phyloP scores from a whole-genome alignment of 257 asterid species.

The Solanum rostratum region DNA sequence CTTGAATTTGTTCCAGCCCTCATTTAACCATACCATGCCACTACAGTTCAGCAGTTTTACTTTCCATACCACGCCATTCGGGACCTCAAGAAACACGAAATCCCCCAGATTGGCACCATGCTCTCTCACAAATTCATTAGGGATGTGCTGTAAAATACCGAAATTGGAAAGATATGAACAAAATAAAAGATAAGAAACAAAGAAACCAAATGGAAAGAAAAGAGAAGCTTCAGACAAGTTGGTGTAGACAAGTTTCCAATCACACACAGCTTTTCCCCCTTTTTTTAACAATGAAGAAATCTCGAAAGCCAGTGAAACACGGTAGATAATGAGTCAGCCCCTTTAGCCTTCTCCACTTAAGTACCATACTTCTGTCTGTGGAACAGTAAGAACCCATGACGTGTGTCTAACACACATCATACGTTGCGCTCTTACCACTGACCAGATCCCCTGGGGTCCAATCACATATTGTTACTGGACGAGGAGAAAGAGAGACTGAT shows the following conservation, averaged over 20 bases:
- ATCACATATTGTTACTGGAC: background rate
- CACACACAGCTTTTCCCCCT: background rate
- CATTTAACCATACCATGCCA: background rate
- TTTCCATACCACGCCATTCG: background rate
- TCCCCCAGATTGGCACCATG: background rate
- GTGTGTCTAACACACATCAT: background rate
- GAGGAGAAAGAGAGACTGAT: background rate
- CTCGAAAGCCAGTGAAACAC: background rate
- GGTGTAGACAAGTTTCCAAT: background rate
- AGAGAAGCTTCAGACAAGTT: background rate
- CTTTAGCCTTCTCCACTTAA: background rate
- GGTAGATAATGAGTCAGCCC: background rate
- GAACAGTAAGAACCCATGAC: background rate
- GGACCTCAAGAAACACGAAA: background rate
- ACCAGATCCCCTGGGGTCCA: background rate
- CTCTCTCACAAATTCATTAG: background rate
- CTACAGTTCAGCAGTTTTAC: background rate
- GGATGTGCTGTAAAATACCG: background rate
- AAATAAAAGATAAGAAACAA: background rate
- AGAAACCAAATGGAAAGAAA: background rate
- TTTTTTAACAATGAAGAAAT: background rate
- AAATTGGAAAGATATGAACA: background rate
- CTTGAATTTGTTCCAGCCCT: conserved; percentile 5
- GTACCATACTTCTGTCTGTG: background rate
- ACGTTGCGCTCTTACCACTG: background rate